Percentiles rank a stretch among this genome's conserved stretches.
phyloP scores from a whole-genome alignment of 2,329 filamentous ascomycete species.

The Colletotrichum trifolii region DNA sequence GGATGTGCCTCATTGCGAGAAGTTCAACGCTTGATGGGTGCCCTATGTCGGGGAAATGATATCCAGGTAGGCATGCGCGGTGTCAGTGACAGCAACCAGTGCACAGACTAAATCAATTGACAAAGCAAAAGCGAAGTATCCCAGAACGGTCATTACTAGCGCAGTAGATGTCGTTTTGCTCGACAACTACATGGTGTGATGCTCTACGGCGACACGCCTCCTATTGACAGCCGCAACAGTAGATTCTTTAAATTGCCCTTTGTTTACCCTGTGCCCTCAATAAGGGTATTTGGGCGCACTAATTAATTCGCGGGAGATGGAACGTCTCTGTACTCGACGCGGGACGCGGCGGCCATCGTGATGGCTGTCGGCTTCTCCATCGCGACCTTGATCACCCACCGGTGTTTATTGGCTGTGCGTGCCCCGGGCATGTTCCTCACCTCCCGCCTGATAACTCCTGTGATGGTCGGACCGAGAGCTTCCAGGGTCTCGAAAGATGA shows the following conservation, averaged over 20 bases:
- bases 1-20: slow-evolving; percentile 74
- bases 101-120: no score
- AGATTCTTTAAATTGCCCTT: no score
- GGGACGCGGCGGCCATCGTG: slow-evolving; percentile 76
- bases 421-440: slow-evolving; percentile 45
- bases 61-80: not conserved
- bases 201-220: no score
- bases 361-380: slow-evolving; percentile 81
- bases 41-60: not conserved
- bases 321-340: slow-evolving; percentile 62
- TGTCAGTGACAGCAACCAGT: not conserved
- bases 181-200: no score
- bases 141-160: no score
- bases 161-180: no score
- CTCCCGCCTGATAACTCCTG: slow-evolving; percentile 56
- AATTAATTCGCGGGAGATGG: not conserved
- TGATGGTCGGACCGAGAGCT: slow-evolving; percentile 64
- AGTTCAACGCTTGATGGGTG: slow-evolving; percentile 39
- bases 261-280: no score
- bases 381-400: slow-evolving; percentile 67
- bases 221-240: no score
- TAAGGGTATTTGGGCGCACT: no score
- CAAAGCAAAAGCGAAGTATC: no score
- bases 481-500: slow-evolving; percentile 73
- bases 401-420: slow-evolving; percentile 24